These are phyloP conservation scores for Neurospora hispaniola DNA, from an alignment of 495 filamentous ascomycete species.

Conservation along the genomic window DNA sequence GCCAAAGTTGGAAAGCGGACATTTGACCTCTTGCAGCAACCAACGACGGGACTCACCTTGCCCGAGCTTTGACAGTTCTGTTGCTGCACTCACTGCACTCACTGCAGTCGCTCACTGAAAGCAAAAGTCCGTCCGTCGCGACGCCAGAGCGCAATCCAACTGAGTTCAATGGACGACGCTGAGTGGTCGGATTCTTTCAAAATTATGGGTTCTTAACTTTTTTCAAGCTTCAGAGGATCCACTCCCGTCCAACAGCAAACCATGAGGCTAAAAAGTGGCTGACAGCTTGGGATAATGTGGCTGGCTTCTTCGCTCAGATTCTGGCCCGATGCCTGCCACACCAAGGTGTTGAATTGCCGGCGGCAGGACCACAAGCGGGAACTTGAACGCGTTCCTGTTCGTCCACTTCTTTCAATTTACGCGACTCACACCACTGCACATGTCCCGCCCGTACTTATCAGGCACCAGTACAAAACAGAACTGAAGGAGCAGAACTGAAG, in stretches of 20 bases:
- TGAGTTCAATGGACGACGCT: background rate
- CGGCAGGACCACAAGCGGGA: background rate
- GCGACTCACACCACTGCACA: conserved; percentile 8
- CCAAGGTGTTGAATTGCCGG: background rate
- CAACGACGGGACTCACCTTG: background rate
- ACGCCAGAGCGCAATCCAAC: background rate
- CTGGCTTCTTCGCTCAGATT: background rate
- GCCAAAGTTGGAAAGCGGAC: background rate
- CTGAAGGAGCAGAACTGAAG: background rate
- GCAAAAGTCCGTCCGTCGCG: background rate
- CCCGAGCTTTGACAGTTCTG: background rate
- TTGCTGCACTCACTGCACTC: too few species aligned
- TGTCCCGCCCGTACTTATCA: background rate
- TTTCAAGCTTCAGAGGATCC: background rate
- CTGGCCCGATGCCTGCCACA: background rate
- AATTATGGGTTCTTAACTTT: background rate
- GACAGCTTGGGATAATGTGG: background rate
- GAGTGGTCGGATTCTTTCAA: background rate
- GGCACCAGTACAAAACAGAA: background rate
- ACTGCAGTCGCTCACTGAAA: background rate
- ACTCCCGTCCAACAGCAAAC: background rate
- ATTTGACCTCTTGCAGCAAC: background rate
- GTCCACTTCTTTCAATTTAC: conserved; percentile 14
- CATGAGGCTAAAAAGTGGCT: background rate
- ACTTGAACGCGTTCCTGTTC: conserved; percentile 5